phyloP scores from a whole-genome alignment of 2,329 filamentous ascomycete genomes.

The Karstenula rhodostoma region DNA sequence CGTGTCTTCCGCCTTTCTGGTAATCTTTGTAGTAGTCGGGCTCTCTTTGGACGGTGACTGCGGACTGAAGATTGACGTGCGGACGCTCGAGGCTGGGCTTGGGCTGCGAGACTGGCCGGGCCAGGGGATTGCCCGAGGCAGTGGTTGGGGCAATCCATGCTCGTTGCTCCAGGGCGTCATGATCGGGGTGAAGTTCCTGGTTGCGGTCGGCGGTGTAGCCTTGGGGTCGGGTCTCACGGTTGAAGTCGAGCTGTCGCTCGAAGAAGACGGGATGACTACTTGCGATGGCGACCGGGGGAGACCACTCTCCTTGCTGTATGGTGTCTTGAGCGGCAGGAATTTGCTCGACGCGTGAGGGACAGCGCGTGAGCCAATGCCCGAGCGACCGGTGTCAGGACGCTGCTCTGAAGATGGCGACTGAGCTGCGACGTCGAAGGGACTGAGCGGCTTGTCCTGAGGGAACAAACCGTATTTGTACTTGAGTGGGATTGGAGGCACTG shows the following conservation, averaged over 20 bases:
- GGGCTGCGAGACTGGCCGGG: too few relatives aligned
- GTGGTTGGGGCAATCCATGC: too few relatives aligned
- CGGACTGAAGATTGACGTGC: not conserved
- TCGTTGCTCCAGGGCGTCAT: too few relatives aligned
- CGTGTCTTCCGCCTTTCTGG: not conserved
- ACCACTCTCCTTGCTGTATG: not conserved
- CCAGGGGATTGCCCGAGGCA: too few relatives aligned
- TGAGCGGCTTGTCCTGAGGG: not conserved
- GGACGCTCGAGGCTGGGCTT: not conserved
- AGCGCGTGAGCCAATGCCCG: not conserved
- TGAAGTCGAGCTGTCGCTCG: not conserved
- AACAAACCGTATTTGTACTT: not conserved
- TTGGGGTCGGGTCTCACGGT: not conserved
- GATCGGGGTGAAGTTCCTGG: not conserved
- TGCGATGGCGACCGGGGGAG: not conserved
- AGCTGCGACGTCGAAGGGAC: not conserved
- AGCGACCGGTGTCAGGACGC: not conserved
- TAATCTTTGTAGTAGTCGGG: not conserved
- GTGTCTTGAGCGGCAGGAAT: not conserved
- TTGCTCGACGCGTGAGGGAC: not conserved
- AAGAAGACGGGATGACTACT: not conserved
- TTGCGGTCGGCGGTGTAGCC: not conserved
- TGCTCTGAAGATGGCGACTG: not conserved
- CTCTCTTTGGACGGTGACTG: not conserved
- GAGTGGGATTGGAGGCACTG: conserved; percentile 1